Evolutionary conservation across 257 asterid genomes (phyloP), one percentile per base, ranked within the genome.

Genomic region (Parsonsia alboflavescens): DNA sequence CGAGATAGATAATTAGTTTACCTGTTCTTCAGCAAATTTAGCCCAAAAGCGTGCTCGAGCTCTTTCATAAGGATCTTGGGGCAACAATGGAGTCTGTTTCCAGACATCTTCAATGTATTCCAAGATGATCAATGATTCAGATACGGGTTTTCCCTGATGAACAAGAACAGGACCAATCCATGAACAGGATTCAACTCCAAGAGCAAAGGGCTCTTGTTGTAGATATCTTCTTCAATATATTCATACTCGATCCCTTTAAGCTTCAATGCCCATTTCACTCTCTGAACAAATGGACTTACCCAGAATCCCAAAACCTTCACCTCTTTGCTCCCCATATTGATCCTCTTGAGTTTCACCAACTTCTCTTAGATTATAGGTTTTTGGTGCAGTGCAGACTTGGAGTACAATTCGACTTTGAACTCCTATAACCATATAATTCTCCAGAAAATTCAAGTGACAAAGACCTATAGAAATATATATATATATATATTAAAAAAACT

Each of bases 201-300:
- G 12, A 82, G 85, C 33, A 77, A 33, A 59, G 87, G 76, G 71
- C 74, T 77, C 77, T 54, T 84, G 39, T 80, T 79, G 79, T 9
- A 58, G 19, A 84, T 66, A 73, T 84, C 90, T 66, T 86, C 87
- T 75, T 84, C 87, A 11, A 84, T 73, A 62, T 84, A 78, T 54
- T 84, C 90, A 71, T 79, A 82, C 45, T 75, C 74, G 0, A 86
- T 4, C 0, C 86, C 87, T 70, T 86, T 86, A 8, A 86, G 6
- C 15, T 82, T 84, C 64, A 86, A 61, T 1, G 83, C 88, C 87
- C 86, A 84, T 41, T 79, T 77, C 52, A 86, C 90, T 39, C 88
- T 79, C 0, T 76, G 77, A n/a, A 53, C 82, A 63, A 26, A 82
- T 33, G 81, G 84, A 82, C 90, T 86, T 1, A 71, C 80, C 87